A percentile compares a stretch with the other conserved stretches of the same genome.
These are phyloP conservation scores for Ensete glaucum DNA, from an alignment of 176 grass and related monocot species.

Conservation along the genomic window DNA sequence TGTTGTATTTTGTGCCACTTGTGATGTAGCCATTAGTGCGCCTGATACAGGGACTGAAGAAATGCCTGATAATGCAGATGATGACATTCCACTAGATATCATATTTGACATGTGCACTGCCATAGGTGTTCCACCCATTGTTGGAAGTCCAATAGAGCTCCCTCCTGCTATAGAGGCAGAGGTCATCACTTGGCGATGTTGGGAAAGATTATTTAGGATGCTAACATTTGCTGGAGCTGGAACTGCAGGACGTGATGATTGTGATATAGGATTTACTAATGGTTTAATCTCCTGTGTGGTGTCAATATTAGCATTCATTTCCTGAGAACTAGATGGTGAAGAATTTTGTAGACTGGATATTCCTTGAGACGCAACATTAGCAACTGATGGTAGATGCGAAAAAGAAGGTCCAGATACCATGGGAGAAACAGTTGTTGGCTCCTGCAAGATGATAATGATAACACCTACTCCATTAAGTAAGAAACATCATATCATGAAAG, in stretches of 20 bases:
- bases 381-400: conserved; percentile 42
- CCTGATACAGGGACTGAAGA: conserved; percentile 61
- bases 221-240: conserved; percentile 51
- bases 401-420: conserved; percentile 55
- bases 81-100: conserved; percentile 63
- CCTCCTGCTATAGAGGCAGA: conserved; percentile 53
- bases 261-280: conserved; percentile 48
- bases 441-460: conserved; percentile 27
- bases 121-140: conserved; percentile 65
- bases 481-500: neutral
- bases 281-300: conserved; percentile 74
- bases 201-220: conserved; percentile 79
- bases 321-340: conserved; percentile 73
- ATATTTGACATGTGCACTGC: conserved; percentile 94
- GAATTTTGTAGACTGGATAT: conserved; percentile 54
- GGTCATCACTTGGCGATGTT: conserved; percentile 43
- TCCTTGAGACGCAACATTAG: conserved; percentile 56
- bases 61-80: conserved; percentile 53
- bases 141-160: conserved; percentile 53
- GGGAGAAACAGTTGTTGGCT: conserved; percentile 40
- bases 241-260: conserved; percentile 53
- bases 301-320: conserved; percentile 58
- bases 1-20: conserved; percentile 50
- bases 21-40: conserved; percentile 36
- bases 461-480: neutral